Conservation (phyloP, 495 filamentous ascomycete genomes). For the Trichoderma virens region DNA sequence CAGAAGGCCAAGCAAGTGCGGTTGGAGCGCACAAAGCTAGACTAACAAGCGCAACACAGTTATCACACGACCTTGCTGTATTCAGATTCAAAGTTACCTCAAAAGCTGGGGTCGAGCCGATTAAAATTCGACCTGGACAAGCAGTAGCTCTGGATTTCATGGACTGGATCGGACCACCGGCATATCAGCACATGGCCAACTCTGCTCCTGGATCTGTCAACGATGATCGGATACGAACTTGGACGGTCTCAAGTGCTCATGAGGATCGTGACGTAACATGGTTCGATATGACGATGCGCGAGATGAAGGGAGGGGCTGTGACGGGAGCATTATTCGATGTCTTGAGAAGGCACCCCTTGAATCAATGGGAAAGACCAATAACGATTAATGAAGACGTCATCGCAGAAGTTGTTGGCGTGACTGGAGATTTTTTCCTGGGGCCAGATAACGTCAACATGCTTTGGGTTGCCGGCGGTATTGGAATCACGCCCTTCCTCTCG, state of each 20-base stretch:
- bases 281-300: not conserved
- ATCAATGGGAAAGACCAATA: not conserved
- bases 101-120: not conserved
- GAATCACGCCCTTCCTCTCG: not conserved
- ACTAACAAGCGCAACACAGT: not conserved
- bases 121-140: not conserved
- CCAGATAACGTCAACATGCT: not conserved
- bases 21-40: not conserved
- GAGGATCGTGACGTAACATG: not conserved
- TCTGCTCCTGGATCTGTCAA: not conserved
- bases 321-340: not conserved
- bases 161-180: constrained; percentile 1
- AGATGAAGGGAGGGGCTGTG: not conserved
- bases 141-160: not conserved
- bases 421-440: not conserved
- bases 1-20: not conserved
- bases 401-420: not conserved
- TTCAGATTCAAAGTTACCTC: not conserved
- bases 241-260: not conserved
- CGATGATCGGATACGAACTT: not conserved
- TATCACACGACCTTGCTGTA: not conserved
- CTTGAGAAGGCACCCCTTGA: not conserved
- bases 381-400: not conserved
- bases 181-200: constrained; percentile 1
- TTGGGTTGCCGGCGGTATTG: not conserved